Conservation (phyloP, 495 filamentous ascomycete species). For the Apodospora peruviana region DNA sequence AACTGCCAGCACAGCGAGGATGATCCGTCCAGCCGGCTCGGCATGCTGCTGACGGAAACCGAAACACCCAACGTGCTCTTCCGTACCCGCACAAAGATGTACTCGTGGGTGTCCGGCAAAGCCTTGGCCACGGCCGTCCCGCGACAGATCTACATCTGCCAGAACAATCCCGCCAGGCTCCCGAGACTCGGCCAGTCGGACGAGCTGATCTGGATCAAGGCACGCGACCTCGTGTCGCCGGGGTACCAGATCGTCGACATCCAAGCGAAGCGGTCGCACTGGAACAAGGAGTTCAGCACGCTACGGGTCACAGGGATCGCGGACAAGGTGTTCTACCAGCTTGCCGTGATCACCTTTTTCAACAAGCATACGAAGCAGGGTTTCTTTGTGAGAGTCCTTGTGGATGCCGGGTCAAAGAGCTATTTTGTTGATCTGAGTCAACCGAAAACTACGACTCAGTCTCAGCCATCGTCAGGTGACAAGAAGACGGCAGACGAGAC, state of each 20-base stretch:
- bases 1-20: constrained; percentile 9
- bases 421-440: constrained; percentile 15
- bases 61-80: constrained; percentile 15
- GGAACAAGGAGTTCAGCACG: constrained; percentile 17
- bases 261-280: constrained; percentile 5
- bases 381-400: constrained; percentile 15
- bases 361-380: constrained; percentile 13
- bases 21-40: constrained; percentile 11
- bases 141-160: constrained; percentile 12
- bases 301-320: constrained; percentile 5
- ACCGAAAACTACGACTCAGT: neutral
- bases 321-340: constrained; percentile 11
- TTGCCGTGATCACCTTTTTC: constrained; percentile 18
- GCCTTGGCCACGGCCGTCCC: constrained; percentile 6
- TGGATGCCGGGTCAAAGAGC: constrained; percentile 3
- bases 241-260: constrained; percentile 19
- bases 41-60: constrained; percentile 14
- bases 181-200: constrained; percentile 1
- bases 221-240: constrained; percentile 15
- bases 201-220: constrained; percentile 16
- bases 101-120: constrained; percentile 6
- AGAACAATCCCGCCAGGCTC: neutral
- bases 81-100: constrained; percentile 11
- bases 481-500: neutral
- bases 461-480: neutral